Evolutionary conservation across 1,284 basidiomycete genomes (phyloP).

Genomic region (Chalciporus sp.): DNA sequence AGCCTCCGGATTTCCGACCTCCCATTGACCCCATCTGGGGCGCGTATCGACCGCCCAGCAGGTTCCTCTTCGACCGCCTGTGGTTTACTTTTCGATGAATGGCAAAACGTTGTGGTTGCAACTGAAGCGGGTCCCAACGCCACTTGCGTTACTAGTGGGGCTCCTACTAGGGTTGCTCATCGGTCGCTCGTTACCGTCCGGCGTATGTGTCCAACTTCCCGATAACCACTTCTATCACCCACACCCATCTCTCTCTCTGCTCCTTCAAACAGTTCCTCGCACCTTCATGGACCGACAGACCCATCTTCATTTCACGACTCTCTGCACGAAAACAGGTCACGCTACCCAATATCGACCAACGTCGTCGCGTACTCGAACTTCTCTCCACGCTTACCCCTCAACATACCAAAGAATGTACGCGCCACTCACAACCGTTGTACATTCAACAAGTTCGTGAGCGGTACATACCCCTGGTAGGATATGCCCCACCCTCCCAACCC

Average conservation of each 20-base stretch:
- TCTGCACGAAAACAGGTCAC: constrained; percentile 62
- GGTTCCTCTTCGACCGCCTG: too few relatives aligned
- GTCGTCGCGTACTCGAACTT: constrained; percentile 81
- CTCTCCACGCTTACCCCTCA: constrained; percentile 85
- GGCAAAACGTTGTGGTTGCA: constrained; percentile 27
- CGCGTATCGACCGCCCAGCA: too few relatives aligned
- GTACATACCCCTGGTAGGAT: constrained; percentile 81
- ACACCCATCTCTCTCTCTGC: constrained; percentile 1
- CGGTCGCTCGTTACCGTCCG: constrained; percentile 52
- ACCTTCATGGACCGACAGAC: constrained; percentile 57
- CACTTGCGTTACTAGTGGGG: constrained; percentile 62
- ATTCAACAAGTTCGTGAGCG: constrained; percentile 82
- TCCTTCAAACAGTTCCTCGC: constrained; percentile 21
- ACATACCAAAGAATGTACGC: constrained; percentile 89
- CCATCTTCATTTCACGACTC: constrained; percentile 48
- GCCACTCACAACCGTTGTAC: constrained; percentile 81
- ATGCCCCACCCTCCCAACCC: constrained; percentile 55
- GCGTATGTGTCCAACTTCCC: constrained; percentile 40
- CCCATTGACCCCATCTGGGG: neutral
- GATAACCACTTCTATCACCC: neutral
- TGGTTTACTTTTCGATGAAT: constrained; percentile 25
- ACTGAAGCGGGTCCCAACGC: constrained; percentile 46
- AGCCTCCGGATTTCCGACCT: neutral
- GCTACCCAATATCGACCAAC: constrained; percentile 77
- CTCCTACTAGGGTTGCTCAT: constrained; percentile 67